Evolutionary conservation across 1,284 basidiomycete genomes (phyloP).

Genomic region (Thecaphora thlaspeos): DNA sequence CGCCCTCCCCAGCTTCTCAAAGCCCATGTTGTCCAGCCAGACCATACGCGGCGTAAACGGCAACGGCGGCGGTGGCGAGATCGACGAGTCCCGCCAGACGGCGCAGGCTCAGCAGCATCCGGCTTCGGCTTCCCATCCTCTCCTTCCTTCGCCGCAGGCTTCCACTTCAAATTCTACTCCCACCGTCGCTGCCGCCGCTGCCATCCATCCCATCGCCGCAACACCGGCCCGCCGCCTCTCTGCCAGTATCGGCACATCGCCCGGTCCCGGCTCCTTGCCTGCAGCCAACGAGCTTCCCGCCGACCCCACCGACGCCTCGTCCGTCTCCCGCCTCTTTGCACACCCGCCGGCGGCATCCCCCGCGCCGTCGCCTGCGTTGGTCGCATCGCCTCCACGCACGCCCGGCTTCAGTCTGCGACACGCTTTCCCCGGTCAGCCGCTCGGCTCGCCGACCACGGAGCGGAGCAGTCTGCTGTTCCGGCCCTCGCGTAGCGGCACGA

Average conservation of each 20-base stretch:
- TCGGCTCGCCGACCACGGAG: conserved; percentile 17
- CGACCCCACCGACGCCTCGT: conserved; percentile 45
- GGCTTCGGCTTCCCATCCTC: no score
- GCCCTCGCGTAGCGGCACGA: neutral
- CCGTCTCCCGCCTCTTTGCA: conserved; percentile 46
- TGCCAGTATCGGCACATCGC: neutral
- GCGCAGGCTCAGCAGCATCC: no score
- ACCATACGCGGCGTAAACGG: neutral
- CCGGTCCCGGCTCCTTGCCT: conserved; percentile 18
- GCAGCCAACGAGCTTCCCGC: conserved; percentile 50
- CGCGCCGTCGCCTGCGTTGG: conserved; percentile 4
- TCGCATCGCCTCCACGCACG: conserved; percentile 23
- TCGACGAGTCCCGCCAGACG: neutral
- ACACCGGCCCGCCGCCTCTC: neutral
- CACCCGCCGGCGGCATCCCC: conserved; percentile 42
- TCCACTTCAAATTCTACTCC: no score
- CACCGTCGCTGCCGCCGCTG: no score
- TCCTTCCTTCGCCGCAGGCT: no score
- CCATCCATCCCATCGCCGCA: neutral
- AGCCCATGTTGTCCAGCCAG: conserved; percentile 1
- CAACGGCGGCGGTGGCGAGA: neutral
- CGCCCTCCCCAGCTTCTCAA: neutral
- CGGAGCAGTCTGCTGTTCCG: conserved; percentile 4
- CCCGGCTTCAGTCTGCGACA: conserved; percentile 21
- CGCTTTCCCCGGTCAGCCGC: conserved; percentile 7